Evolutionary conservation across 495 filamentous ascomycete genomes (phyloP).

Genomic region (Daldinia caldariorum): DNA sequence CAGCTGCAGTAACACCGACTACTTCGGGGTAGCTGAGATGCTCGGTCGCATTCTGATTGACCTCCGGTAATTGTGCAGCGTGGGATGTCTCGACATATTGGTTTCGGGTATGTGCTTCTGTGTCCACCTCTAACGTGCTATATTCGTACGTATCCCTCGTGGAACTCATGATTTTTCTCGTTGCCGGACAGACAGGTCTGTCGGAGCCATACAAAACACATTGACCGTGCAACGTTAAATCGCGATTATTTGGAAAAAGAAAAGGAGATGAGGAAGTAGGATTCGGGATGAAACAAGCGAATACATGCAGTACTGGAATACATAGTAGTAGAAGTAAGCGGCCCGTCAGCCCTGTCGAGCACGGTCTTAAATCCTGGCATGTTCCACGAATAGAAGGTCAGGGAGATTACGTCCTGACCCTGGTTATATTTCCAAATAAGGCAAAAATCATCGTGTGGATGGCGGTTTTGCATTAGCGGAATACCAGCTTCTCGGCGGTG

Average conservation of each 20-base stretch:
- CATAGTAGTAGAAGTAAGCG: constrained; percentile 13
- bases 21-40: constrained; percentile 37
- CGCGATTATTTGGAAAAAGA: constrained; percentile 6
- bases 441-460: constrained; percentile 28
- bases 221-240: constrained; percentile 5
- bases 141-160: constrained; percentile 39
- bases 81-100: constrained; percentile 21
- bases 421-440: constrained; percentile 16
- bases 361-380: constrained; percentile 14
- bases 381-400: constrained; percentile 26
- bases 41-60: constrained; percentile 34
- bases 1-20: background rate
- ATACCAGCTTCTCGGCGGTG: constrained; percentile 27
- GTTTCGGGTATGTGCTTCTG: constrained; percentile 29
- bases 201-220: constrained; percentile 16
- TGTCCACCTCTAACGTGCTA: constrained; percentile 45
- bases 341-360: constrained; percentile 27
- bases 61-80: constrained; percentile 26
- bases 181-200: constrained; percentile 7
- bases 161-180: constrained; percentile 34
- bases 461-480: constrained; percentile 17
- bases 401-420: background rate
- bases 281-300: constrained; percentile 32
- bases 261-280: constrained; percentile 16
- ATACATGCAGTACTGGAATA: too few species aligned